A percentile compares a stretch with the other conserved stretches of the same genome.
Evolutionary conservation across 1,139 yeast genomes (phyloP).

Genomic region (Meyerozyma smithsonii): DNA sequence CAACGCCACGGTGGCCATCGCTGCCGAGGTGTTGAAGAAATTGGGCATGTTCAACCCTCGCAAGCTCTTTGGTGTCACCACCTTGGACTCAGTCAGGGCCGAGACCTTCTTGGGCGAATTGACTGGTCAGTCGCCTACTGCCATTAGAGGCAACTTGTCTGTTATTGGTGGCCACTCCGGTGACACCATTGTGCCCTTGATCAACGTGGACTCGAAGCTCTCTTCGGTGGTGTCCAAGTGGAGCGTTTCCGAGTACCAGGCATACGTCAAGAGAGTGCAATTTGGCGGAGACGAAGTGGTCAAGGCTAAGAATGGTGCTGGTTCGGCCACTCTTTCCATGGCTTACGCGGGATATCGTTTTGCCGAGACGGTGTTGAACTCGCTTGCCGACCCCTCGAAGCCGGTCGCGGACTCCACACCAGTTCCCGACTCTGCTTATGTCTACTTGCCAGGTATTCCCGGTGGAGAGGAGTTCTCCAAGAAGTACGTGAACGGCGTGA

Average conservation of each 20-base stretch:
- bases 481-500: constrained; percentile 32
- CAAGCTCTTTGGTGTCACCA: constrained; percentile 68
- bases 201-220: constrained; percentile 24
- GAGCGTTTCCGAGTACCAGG: constrained; percentile 30
- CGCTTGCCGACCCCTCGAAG: constrained; percentile 28
- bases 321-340: constrained; percentile 76
- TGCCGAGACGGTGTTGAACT: constrained; percentile 46
- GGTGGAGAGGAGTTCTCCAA: constrained; percentile 45
- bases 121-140: constrained; percentile 29
- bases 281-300: constrained; percentile 81
- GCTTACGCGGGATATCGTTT: constrained; percentile 73
- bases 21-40: constrained; percentile 62
- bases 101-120: constrained; percentile 56
- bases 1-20: constrained; percentile 71
- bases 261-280: constrained; percentile 58
- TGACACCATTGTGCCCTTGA: constrained; percentile 53
- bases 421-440: constrained; percentile 55
- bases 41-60: constrained; percentile 59
- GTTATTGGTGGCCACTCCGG: constrained; percentile 80
- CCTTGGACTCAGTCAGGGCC: constrained; percentile 66
- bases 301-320: constrained; percentile 71
- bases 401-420: constrained; percentile 14
- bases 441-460: constrained; percentile 53
- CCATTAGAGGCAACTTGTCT: constrained; percentile 46
- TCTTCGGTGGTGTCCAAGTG: constrained; percentile 26